These are phyloP conservation scores for Aquilaria sinensis DNA, from an alignment of 345 rosid genomes.

Conservation along the genomic window DNA sequence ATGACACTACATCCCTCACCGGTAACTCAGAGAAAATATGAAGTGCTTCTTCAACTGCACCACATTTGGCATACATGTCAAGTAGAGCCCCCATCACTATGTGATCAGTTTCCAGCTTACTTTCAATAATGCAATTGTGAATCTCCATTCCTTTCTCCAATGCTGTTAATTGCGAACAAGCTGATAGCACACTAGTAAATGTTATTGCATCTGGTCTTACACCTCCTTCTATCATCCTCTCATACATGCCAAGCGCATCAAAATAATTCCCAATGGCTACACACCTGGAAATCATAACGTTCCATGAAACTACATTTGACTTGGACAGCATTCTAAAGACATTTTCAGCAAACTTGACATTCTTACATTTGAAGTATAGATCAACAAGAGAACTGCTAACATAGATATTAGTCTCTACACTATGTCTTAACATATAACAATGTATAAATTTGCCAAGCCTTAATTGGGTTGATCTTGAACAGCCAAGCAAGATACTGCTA, in stretches of 20 bases:
- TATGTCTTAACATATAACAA: slow-evolving; percentile 40
- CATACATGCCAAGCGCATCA: slow-evolving; percentile 41
- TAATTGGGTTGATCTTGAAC: slow-evolving; percentile 50
- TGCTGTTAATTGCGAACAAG: slow-evolving; percentile 64
- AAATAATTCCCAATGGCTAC: slow-evolving; percentile 38
- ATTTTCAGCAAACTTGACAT: slow-evolving; percentile 40
- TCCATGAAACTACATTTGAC: slow-evolving; percentile 37
- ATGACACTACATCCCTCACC: slow-evolving; percentile 49
- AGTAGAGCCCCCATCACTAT: slow-evolving; percentile 67
- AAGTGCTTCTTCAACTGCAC: slow-evolving; percentile 57
- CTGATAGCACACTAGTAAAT: slow-evolving; percentile 47
- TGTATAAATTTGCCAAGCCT: slow-evolving; percentile 49
- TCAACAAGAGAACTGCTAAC: slow-evolving; percentile 39
- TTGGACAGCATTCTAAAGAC: slow-evolving; percentile 32
- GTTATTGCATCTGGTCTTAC: slow-evolving; percentile 55
- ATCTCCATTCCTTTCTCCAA: slow-evolving; percentile 63
- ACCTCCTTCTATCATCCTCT: slow-evolving; percentile 35
- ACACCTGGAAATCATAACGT: slow-evolving; percentile 65
- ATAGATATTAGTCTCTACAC: slow-evolving; percentile 31
- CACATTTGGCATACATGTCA: slow-evolving; percentile 84
- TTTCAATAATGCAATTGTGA: slow-evolving; percentile 32
- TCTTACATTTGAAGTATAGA: slow-evolving; percentile 62
- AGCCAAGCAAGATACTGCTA: slow-evolving; percentile 48
- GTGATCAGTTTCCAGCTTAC: slow-evolving; percentile 30
- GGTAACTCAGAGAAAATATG: slow-evolving; percentile 37